phyloP scores from a whole-genome alignment of 495 filamentous ascomycete genomes.

The Xylaria castorea region DNA sequence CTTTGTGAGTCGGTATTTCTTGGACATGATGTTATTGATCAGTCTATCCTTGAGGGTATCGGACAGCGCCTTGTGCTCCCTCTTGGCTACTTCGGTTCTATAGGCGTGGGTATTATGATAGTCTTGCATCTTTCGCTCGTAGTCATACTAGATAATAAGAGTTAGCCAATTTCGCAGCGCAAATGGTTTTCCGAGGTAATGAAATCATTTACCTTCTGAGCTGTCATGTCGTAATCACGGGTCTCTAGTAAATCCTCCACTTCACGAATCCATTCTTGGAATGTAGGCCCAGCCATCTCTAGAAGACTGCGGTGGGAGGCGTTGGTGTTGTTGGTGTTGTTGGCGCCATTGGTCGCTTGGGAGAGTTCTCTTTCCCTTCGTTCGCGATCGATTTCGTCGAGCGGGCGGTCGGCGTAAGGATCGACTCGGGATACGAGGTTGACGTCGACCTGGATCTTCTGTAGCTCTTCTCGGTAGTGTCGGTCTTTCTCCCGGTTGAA shows the following conservation, averaged over 20 bases:
- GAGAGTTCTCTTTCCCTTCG: constrained; percentile 69
- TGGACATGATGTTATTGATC: constrained; percentile 74
- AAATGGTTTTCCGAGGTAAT: constrained; percentile 14
- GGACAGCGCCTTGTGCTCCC: constrained; percentile 80
- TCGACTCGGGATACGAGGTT: constrained; percentile 83
- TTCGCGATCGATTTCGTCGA: constrained; percentile 71
- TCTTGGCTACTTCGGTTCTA: constrained; percentile 74
- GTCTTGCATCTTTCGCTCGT: constrained; percentile 60
- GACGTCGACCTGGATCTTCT: constrained; percentile 88
- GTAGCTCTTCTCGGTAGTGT: constrained; percentile 87
- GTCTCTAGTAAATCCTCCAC: constrained; percentile 85
- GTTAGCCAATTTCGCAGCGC: constrained; percentile 29
- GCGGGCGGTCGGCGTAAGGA: constrained; percentile 72
- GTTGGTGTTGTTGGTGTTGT: constrained; percentile 51
- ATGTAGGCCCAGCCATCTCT: constrained; percentile 77
- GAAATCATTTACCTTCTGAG: constrained; percentile 69
- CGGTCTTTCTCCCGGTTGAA: constrained; percentile 82
- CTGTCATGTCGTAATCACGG: constrained; percentile 77
- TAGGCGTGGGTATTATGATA: constrained; percentile 62
- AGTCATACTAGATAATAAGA: constrained; percentile 51
- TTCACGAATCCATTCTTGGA: constrained; percentile 79
- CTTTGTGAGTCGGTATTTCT: constrained; percentile 75
- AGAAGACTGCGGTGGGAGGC: constrained; percentile 53
- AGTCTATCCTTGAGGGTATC: constrained; percentile 84
- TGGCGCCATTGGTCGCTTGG: constrained; percentile 61